A percentile compares a stretch with the other conserved stretches of the same genome.
phyloP scores from a whole-genome alignment of 495 filamentous ascomycete genomes.

The Massariosphaeria phaeospora region DNA sequence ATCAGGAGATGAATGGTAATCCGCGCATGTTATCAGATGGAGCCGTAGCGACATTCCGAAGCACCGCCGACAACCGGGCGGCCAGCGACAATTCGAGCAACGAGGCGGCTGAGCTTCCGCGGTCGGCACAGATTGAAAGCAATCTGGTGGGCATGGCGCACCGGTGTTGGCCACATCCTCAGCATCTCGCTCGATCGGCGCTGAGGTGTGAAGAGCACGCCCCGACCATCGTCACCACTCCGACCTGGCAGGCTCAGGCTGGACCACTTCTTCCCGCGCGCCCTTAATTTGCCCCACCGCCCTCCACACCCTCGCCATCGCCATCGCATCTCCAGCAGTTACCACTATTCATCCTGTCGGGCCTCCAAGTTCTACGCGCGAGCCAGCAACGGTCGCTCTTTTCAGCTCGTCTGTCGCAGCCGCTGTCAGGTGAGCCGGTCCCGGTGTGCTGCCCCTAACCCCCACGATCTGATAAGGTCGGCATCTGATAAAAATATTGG shows the following conservation, averaged over 20 bases:
- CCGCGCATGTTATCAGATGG: no score
- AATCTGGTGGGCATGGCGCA: no score
- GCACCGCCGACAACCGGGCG: no score
- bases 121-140: no score
- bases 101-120: no score
- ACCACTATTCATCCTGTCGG: not conserved
- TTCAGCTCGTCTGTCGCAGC: constrained; percentile 11
- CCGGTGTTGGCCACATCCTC: no score
- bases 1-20: no score
- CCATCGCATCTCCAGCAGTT: not conserved
- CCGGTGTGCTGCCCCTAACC: constrained; percentile 13
- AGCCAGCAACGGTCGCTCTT: constrained; percentile 10
- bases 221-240: not conserved
- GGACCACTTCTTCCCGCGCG: no score
- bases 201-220: not conserved
- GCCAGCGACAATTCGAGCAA: no score
- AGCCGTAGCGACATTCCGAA: no score
- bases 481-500: constrained; percentile 12
- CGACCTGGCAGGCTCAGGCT: not conserved
- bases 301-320: not conserved
- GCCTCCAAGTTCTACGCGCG: not conserved
- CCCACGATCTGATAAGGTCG: constrained; percentile 29
- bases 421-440: constrained; percentile 13
- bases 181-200: no score
- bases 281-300: not conserved